Evolutionary conservation across 305 asterid genomes (phyloP).

Genomic region (Solanum hybrid): DNA sequence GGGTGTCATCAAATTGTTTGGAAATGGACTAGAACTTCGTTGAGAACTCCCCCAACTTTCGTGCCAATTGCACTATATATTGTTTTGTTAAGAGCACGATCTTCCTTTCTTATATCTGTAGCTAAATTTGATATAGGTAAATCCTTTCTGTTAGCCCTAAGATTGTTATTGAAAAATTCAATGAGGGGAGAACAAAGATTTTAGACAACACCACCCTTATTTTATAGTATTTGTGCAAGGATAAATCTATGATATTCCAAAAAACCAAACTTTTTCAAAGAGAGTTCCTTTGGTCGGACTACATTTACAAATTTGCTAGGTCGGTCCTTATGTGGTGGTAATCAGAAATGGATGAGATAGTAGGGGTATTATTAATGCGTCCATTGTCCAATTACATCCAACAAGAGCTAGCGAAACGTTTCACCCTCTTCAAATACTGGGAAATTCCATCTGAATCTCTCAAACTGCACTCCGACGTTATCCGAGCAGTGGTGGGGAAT

Average conservation of each 20-base stretch:
- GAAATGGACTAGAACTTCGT: neutral
- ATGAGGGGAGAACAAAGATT: neutral
- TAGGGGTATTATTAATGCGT: conserved; percentile 39
- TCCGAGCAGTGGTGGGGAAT: conserved; percentile 41
- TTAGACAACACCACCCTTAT: neutral
- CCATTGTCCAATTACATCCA: conserved; percentile 46
- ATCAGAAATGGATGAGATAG: conserved; percentile 24
- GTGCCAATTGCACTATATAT: neutral
- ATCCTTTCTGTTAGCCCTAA: neutral
- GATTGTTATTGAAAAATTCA: too few relatives aligned
- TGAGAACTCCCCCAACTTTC: neutral
- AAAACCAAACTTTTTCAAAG: neutral
- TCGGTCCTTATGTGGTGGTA: neutral
- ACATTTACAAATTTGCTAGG: neutral
- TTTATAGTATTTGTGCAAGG: too few relatives aligned
- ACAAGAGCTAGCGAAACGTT: conserved; percentile 31
- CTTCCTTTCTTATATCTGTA: neutral
- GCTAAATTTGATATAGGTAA: neutral
- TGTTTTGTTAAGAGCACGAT: neutral
- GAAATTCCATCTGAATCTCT: conserved; percentile 33
- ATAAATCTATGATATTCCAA: neutral
- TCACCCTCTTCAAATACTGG: conserved; percentile 44
- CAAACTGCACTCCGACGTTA: conserved; percentile 23
- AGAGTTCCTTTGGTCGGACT: neutral
- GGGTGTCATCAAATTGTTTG: neutral